Percentiles rank a stretch among this genome's conserved stretches.
Conservation (phyloP, 192 early-diverging fungal genomes). For the Backusella mclennaniae region DNA sequence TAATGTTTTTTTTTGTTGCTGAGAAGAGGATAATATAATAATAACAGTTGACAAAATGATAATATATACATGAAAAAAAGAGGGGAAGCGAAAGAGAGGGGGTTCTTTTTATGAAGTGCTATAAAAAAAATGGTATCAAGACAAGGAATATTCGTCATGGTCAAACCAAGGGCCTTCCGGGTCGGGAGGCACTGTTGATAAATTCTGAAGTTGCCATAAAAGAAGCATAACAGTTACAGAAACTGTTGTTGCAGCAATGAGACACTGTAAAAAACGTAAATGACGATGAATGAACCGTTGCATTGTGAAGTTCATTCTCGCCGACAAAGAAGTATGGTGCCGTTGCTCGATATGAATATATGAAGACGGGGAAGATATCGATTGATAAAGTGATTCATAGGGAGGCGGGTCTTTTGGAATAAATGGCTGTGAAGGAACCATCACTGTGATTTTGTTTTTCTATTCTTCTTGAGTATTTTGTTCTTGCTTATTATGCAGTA, state of each 20-base stretch:
- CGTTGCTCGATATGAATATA: not conserved
- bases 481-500: not conserved
- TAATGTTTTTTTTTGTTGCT: not conserved
- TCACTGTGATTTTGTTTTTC: not conserved
- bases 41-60: not conserved
- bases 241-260: slow-evolving; percentile 23
- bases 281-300: slow-evolving; percentile 17
- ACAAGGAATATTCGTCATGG: slow-evolving; percentile 4
- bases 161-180: slow-evolving; percentile 22
- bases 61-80: not conserved
- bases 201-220: slow-evolving; percentile 31
- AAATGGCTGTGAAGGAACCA: slow-evolving; percentile 3
- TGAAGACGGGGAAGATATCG: not conserved
- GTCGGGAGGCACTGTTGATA: slow-evolving; percentile 10
- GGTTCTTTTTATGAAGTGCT: not conserved
- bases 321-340: not conserved
- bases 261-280: slow-evolving; percentile 17
- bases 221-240: slow-evolving; percentile 30
- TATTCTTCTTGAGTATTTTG: not conserved
- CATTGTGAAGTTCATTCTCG: not conserved
- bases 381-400: slow-evolving; percentile 28
- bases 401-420: slow-evolving; percentile 29
- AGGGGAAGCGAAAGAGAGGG: not conserved
- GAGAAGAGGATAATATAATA: not conserved
- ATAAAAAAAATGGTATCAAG: not conserved